Base-by-base conservation (phyloP, 768 basidiomycete species). In the Lentinus tigrinus region DNA sequence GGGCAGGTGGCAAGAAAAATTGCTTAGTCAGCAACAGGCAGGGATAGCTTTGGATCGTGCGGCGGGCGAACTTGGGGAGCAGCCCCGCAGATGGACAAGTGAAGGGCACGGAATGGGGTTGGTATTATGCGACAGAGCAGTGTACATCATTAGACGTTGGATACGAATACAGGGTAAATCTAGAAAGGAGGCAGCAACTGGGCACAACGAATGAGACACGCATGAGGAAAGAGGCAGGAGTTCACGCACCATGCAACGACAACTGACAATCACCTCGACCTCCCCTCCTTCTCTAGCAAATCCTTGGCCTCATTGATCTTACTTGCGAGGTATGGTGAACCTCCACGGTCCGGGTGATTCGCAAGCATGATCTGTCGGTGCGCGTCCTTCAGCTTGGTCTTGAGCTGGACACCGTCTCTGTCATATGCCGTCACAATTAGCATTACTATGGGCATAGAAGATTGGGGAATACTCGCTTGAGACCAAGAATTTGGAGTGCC, bases 291-390 rank as follows among this genome's bases (percentile, higher is more conserved):
- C 34, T 97, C 95, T 47, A 97, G 72, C 56, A 96, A 63, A 67
- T 94, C 96, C 71, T 97, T 98, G 0, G 96, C 97, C 70, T 99
- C 97, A 73, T 99, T 99, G 61, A 98, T 96, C 81, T 99, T 98
- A 68, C 93, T 95, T 13, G 97, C 95, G 49, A 98, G 77, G 74
- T 98, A 99, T 7, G 97, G 97, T n/a, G 95, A 92, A 28, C 97
- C 97, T 34, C 97, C 97, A 60, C 97, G 82, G 78, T 99, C 97
- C 11, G 97, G 97, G 76, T 99, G 97, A 75, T 99, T 99, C 27
- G 94, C 91, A 50, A 98, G 82, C 97, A 99, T 99, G 65, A 99
- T 91, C 37, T 89, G 85, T 54, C 96, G 86, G 75, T 99, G 97
- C 0, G 97, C 95, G 65, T 98, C 96, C 76, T 98, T 98, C 57